Evolutionary conservation across 805 yeast genomes (phyloP), one percentile per base, ranked within the genome.

Genomic region (Saturnispora besseyi): DNA sequence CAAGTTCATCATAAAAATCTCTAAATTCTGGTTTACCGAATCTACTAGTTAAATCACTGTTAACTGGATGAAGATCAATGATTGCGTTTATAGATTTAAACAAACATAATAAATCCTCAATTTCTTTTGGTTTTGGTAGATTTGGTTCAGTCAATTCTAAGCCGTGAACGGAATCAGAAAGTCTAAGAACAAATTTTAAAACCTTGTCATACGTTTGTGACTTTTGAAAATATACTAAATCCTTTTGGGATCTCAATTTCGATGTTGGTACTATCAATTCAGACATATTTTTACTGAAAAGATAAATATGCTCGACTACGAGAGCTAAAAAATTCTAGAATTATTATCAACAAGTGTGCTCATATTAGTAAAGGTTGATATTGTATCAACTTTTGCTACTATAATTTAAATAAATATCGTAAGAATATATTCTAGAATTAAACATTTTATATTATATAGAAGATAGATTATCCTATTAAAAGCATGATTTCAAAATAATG

Each of bases 1-100:
- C 58, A 11, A 90, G 56, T 4, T 77, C 82, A 61, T 88, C 93
- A 62, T 84, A 88, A 59, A 90, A 87, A 50, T 80, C 89, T 42
- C 84, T 71, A 65, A 91, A 93, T 63, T 93, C 98, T 9, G 80
- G 72, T 62, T 93, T 93, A 6, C 99, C 99, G 64, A 93, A 93
- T 51, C 99, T 72, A 8, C 96, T 82, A 3, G 74, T 72, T 29
- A 79, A 77, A 47, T 85, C 87, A 40, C 76, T 68, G 0, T 70
- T 64, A 0, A 95, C 89, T 0, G 97, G 96, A 62, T 82, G 77
- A 2, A 60, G 55, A 0, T 71, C 72, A 1, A 84, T 73, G 0
- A 78, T 61, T 0, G 33, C 51, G 2, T 65, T 63, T 1, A 89
- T 75, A 1, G 66, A 59, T 10, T 72, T 73, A 13, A 91, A 62